Conservation (phyloP, 495 filamentous ascomycete species). For the Aspergillus baeticus region DNA sequence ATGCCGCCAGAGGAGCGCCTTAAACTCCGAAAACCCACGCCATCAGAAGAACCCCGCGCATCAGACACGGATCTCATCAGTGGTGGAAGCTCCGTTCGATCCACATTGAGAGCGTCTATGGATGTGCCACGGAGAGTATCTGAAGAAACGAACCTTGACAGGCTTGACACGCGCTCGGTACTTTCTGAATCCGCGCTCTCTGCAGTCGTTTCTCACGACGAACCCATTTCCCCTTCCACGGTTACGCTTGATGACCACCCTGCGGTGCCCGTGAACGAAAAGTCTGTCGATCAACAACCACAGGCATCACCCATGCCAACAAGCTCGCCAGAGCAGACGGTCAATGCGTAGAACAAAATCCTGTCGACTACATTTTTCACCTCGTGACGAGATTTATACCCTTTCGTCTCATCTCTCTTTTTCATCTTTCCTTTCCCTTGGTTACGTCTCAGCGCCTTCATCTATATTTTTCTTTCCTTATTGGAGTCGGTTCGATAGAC, state of each 20-base stretch:
- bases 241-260: constrained; percentile 5
- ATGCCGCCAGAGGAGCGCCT: constrained; percentile 78
- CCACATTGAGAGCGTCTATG: constrained; percentile 21
- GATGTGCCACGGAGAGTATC: constrained; percentile 23
- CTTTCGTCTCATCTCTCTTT: constrained; percentile 14
- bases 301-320: constrained; percentile 14
- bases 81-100: constrained; percentile 29
- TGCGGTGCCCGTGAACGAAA: not conserved
- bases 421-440: not conserved
- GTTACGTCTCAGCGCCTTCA: constrained; percentile 3
- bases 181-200: constrained; percentile 14
- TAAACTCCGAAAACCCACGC: constrained; percentile 52
- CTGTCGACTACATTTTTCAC: constrained; percentile 4
- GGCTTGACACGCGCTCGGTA: constrained; percentile 9
- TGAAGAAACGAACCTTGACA: constrained; percentile 20
- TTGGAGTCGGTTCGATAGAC: constrained; percentile 6
- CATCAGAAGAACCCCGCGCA: constrained; percentile 42
- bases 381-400: constrained; percentile 24
- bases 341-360: constrained; percentile 22
- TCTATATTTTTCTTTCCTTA: constrained; percentile 1
- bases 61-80: constrained; percentile 38
- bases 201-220: not conserved
- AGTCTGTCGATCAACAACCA: constrained; percentile 5
- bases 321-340: constrained; percentile 23
- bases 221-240: not conserved